A percentile compares a stretch with the other conserved stretches of the same genome.
Evolutionary conservation across 257 asterid species (phyloP).

Genomic region (Solanum megistacrolobum): DNA sequence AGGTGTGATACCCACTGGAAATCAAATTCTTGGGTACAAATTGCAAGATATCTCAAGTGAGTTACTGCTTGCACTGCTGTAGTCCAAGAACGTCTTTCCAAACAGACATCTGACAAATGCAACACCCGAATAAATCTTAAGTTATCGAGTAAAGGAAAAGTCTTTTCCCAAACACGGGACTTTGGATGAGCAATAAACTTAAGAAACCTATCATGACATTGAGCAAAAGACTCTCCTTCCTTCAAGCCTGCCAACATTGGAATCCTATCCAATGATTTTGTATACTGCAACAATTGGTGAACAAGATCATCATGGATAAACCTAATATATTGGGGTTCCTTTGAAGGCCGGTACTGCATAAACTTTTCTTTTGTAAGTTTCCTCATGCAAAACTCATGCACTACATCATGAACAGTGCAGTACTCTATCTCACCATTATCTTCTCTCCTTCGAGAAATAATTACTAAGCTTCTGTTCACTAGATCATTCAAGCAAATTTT

Average conservation of each 20-base stretch:
- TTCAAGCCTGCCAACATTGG: not conserved
- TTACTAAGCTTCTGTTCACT: not conserved
- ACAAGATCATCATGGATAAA: not conserved
- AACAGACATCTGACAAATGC: not conserved
- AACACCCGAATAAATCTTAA: not conserved
- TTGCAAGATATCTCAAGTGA: not conserved
- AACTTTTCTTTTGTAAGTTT: not conserved
- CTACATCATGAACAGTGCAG: not conserved
- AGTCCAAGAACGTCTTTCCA: not conserved
- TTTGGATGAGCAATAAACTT: not conserved
- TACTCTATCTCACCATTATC: not conserved
- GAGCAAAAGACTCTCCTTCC: not conserved
- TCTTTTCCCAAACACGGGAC: not conserved
- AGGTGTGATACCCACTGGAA: not conserved
- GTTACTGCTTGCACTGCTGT: not conserved
- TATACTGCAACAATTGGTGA: not conserved
- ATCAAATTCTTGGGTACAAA: not conserved
- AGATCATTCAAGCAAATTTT: constrained; percentile 4
- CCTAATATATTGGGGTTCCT: not conserved
- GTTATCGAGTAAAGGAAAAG: not conserved
- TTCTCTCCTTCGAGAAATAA: not conserved
- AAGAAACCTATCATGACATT: not conserved
- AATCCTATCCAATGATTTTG: not conserved
- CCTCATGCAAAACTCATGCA: not conserved
- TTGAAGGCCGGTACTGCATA: not conserved